These are phyloP conservation scores for Monosporascus sp. DNA, from an alignment of 2,329 filamentous ascomycete species.

Conservation along the genomic window DNA sequence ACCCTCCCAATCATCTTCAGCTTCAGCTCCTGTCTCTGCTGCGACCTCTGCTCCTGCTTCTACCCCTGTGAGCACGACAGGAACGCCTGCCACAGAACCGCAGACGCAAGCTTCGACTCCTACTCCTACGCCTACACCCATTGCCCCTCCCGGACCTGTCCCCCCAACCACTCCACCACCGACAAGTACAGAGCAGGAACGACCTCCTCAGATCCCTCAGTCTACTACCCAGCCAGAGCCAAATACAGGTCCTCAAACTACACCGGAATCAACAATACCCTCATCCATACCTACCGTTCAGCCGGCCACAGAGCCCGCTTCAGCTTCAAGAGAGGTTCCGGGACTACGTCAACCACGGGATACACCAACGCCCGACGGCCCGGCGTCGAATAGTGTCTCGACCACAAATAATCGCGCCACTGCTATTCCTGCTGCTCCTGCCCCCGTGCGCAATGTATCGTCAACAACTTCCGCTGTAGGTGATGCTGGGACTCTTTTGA, in stretches of 20 bases:
- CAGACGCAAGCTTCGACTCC: constrained; percentile 15
- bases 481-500: background rate
- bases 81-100: constrained; percentile 17
- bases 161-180: constrained; percentile 1
- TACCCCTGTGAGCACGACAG: constrained; percentile 14
- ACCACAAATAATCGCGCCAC: no score
- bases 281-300: background rate
- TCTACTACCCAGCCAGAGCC: background rate
- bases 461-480: background rate
- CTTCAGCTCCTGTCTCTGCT: constrained; percentile 15
- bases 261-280: background rate
- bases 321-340: background rate
- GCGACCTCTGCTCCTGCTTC: constrained; percentile 7
- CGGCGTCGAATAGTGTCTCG: background rate
- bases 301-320: background rate
- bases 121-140: constrained; percentile 11
- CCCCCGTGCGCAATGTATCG: background rate
- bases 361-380: background rate
- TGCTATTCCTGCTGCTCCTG: background rate
- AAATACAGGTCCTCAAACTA: background rate
- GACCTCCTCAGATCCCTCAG: background rate
- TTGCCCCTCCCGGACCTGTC: constrained; percentile 1
- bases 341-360: background rate
- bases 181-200: background rate
- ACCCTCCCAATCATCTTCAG: constrained; percentile 24